phyloP scores from a whole-genome alignment of 2,329 filamentous ascomycete genomes.

The Aspergillus melleus region DNA sequence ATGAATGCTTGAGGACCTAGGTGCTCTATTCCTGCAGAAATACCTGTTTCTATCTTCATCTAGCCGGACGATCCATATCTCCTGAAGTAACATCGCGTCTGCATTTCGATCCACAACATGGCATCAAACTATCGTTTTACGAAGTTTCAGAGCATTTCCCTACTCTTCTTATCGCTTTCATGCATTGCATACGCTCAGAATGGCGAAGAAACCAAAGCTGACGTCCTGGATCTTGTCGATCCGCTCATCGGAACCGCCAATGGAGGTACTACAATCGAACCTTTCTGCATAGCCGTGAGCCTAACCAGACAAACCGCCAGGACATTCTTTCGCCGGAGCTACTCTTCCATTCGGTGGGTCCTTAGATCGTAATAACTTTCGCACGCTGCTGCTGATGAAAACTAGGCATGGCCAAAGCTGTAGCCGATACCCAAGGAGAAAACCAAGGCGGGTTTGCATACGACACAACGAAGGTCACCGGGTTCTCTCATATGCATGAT shows the following conservation, averaged over 20 bases:
- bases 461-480: conserved; percentile 51
- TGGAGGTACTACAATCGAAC: conserved; percentile 35
- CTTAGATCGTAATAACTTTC: neutral
- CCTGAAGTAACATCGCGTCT: neutral
- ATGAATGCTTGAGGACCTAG: neutral
- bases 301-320: conserved; percentile 21
- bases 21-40: neutral
- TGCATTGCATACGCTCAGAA: neutral
- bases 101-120: neutral
- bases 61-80: neutral
- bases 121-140: neutral
- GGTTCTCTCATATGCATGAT: conserved; percentile 56
- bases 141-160: neutral
- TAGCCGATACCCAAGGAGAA: conserved; percentile 54
- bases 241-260: conserved; percentile 58
- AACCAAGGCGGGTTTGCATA: conserved; percentile 60
- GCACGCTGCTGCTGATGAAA: neutral
- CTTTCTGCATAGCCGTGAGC: neutral
- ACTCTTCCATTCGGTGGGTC: conserved; percentile 52
- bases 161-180: neutral
- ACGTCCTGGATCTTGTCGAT: conserved; percentile 47
- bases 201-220: conserved; percentile 11
- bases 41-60: neutral
- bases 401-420: conserved; percentile 55
- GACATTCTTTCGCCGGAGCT: conserved; percentile 60